phyloP scores from a whole-genome alignment of 495 filamentous ascomycete genomes.

The Aspergillus sparsus region DNA sequence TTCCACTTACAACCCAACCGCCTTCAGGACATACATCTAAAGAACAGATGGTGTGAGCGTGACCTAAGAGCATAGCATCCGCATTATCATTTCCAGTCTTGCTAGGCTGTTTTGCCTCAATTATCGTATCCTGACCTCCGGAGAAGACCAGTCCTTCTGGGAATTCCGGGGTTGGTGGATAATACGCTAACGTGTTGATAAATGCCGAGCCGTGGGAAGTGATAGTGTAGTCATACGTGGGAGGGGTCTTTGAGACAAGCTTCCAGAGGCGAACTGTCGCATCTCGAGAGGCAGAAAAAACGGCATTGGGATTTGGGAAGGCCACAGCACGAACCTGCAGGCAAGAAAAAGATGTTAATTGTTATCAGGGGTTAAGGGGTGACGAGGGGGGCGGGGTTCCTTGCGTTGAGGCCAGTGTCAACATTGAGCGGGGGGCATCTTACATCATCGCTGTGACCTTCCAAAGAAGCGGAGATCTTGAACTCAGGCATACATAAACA shows the following conservation, averaged over 20 bases:
- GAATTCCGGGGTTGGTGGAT: slow-evolving; percentile 66
- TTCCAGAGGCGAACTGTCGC: slow-evolving; percentile 88
- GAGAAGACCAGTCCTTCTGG: slow-evolving; percentile 84
- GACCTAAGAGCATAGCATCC: slow-evolving; percentile 81
- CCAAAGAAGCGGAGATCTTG: slow-evolving; percentile 80
- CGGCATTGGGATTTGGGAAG: slow-evolving; percentile 70
- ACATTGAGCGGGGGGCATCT: slow-evolving; percentile 34
- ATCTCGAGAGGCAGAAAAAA: slow-evolving; percentile 88
- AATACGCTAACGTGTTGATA: slow-evolving; percentile 79
- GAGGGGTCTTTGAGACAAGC: slow-evolving; percentile 61
- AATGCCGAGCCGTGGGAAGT: slow-evolving; percentile 75
- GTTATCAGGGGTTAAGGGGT: slow-evolving; percentile 12
- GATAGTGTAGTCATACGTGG: slow-evolving; percentile 73
- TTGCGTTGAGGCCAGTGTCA: slow-evolving; percentile 15
- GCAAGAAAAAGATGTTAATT: slow-evolving; percentile 19
- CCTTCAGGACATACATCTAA: slow-evolving; percentile 74
- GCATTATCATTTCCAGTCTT: slow-evolving; percentile 70
- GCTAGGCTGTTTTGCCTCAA: slow-evolving; percentile 78
- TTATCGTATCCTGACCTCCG: slow-evolving; percentile 86
- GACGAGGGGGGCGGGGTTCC: slow-evolving; percentile 14
- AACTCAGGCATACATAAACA: slow-evolving; percentile 60
- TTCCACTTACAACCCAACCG: slow-evolving; percentile 80
- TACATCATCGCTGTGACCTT: slow-evolving; percentile 84
- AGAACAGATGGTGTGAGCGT: slow-evolving; percentile 81
- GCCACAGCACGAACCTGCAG: slow-evolving; percentile 81